These are phyloP conservation scores for Tetrapyrgos nigripes DNA, from an alignment of 1,284 basidiomycete genomes.

Conservation along the genomic window DNA sequence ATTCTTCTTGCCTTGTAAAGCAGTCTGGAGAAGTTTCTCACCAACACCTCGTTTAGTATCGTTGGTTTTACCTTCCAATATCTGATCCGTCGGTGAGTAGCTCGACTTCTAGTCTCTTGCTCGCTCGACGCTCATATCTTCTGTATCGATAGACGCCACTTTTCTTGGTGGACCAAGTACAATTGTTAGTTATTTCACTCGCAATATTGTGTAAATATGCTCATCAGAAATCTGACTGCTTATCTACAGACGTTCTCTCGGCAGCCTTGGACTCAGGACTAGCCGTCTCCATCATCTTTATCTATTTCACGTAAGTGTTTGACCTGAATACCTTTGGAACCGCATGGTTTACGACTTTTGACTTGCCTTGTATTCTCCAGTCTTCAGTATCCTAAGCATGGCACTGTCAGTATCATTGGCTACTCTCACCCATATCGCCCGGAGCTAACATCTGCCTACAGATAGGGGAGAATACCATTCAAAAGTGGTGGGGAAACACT, in stretches of 20 bases:
- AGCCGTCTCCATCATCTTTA: constrained; percentile 51
- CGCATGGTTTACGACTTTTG: no score
- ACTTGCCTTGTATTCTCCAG: constrained; percentile 23
- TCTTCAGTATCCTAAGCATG: constrained; percentile 54
- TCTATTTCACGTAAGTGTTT: constrained; percentile 54
- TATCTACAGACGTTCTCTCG: constrained; percentile 50
- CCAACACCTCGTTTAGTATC: constrained; percentile 11
- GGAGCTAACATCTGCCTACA: not conserved
- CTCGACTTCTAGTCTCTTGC: constrained; percentile 15
- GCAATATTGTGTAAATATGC: not conserved
- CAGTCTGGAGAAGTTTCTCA: constrained; percentile 30
- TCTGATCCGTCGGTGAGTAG: constrained; percentile 54
- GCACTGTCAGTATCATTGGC: constrained; percentile 24
- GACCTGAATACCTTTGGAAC: no score
- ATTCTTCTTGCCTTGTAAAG: not conserved
- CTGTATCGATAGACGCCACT: constrained; percentile 50
- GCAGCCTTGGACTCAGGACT: constrained; percentile 58
- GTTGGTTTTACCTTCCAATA: constrained; percentile 69
- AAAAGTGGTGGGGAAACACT: constrained; percentile 60
- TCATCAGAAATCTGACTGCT: not conserved
- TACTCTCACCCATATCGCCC: not conserved
- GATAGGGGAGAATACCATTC: constrained; percentile 45
- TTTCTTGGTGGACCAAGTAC: constrained; percentile 78
- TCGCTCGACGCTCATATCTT: constrained; percentile 45
- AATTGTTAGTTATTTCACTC: constrained; percentile 48